Conservation (phyloP, 441 rosid genomes). For the Populus hybrid region DNA sequence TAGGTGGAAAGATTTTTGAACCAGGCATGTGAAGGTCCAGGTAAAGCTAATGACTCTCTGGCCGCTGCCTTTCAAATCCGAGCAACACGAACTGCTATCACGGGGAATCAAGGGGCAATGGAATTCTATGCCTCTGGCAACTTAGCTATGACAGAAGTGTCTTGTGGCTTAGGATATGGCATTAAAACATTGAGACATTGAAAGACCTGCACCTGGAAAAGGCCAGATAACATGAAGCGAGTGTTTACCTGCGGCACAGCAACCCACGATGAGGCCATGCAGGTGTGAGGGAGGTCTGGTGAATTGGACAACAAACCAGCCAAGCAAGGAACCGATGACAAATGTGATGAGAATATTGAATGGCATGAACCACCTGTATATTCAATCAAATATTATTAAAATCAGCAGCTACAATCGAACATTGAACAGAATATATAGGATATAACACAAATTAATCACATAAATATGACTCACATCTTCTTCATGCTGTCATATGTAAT, state of each 20-base stretch:
- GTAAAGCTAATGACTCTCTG: background rate
- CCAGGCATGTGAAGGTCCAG: background rate
- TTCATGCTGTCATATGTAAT: slow-evolving; percentile 42
- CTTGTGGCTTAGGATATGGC: background rate
- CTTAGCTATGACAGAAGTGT: background rate
- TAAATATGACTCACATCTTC: slow-evolving; percentile 35
- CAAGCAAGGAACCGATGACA: slow-evolving; percentile 63
- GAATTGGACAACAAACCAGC: slow-evolving; percentile 65
- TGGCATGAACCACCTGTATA: slow-evolving; percentile 91
- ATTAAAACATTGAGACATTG: background rate
- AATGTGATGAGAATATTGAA: slow-evolving; percentile 67
- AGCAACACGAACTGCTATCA: background rate
- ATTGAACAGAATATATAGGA: background rate
- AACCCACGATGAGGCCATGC: slow-evolving; percentile 69
- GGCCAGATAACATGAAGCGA: background rate
- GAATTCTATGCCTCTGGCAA: background rate
- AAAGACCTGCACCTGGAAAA: background rate
- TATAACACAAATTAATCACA: background rate
- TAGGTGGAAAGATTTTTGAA: background rate
- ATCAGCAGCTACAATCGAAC: background rate
- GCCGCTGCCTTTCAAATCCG: background rate
- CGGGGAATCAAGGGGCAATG: background rate
- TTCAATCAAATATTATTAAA: background rate
- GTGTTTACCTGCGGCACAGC: slow-evolving; percentile 72
- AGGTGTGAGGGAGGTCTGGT: slow-evolving; percentile 61